Conservation (phyloP, 2,329 filamentous ascomycete genomes). For the Whalleya microplaca region DNA sequence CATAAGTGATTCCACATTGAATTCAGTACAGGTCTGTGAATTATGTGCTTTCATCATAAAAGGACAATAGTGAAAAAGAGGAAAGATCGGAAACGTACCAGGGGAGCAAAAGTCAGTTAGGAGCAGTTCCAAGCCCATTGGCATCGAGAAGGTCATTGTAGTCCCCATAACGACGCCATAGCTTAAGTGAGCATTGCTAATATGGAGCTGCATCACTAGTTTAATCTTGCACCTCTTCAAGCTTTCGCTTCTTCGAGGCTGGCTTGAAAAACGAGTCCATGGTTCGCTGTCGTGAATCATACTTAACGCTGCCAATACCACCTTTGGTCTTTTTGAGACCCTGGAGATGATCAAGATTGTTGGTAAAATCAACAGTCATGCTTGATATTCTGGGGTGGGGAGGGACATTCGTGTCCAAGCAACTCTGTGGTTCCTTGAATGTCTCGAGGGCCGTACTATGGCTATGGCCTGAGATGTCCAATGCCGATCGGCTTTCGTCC, state of each 20-base stretch:
- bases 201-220: background rate
- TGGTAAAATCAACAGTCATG: conserved; percentile 61
- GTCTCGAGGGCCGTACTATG: background rate
- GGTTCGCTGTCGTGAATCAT: conserved; percentile 76
- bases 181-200: too few species aligned
- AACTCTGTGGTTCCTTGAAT: background rate
- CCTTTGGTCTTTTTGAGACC: conserved; percentile 79
- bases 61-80: conserved; percentile 29
- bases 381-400: conserved; percentile 20
- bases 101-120: conserved; percentile 11
- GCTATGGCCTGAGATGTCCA: background rate
- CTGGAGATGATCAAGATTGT: conserved; percentile 71
- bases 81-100: conserved; percentile 43
- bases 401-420: background rate
- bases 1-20: conserved; percentile 71
- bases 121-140: background rate
- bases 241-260: conserved; percentile 53
- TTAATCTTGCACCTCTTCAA: conserved; percentile 33
- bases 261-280: conserved; percentile 74
- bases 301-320: conserved; percentile 77
- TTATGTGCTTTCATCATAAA: conserved; percentile 72
- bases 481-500: background rate
- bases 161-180: background rate
- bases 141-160: background rate
- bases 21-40: conserved; percentile 87